Evolutionary conservation across 2,329 filamentous ascomycete species (phyloP).

Genomic region (Stachybotrys echinatus): DNA sequence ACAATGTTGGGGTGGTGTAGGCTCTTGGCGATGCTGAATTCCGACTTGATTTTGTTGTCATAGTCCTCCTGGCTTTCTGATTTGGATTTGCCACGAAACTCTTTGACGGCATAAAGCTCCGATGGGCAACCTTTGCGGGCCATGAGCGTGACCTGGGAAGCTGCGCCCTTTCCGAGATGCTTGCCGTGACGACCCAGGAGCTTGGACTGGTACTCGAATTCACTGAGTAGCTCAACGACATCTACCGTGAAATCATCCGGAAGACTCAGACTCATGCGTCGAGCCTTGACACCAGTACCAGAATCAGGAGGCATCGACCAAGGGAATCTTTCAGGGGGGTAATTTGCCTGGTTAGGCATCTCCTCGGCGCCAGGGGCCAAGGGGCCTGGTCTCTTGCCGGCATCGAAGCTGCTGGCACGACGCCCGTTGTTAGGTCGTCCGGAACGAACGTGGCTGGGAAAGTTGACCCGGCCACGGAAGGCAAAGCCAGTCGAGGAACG

Average conservation of each 20-base stretch:
- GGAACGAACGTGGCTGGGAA: conserved; percentile 26
- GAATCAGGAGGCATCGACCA: conserved; percentile 61
- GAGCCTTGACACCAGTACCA: conserved; percentile 71
- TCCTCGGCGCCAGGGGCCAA: conserved; percentile 8
- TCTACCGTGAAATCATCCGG: conserved; percentile 72
- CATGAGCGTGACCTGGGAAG: conserved; percentile 80
- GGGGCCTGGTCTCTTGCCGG: conserved; percentile 21
- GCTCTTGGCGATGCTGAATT: conserved; percentile 83
- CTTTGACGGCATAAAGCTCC: conserved; percentile 79
- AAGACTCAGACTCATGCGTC: conserved; percentile 69
- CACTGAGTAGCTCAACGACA: conserved; percentile 60
- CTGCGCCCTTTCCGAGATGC: conserved; percentile 75
- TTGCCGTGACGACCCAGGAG: conserved; percentile 68
- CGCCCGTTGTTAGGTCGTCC: conserved; percentile 17
- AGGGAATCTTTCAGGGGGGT: conserved; percentile 38
- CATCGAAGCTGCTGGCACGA: conserved; percentile 47
- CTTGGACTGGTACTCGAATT: conserved; percentile 67
- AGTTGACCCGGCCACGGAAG: conserved; percentile 42
- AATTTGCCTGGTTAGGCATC: conserved; percentile 19
- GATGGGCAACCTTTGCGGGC: conserved; percentile 57
- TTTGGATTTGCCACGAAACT: conserved; percentile 69
- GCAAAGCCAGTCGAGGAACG: conserved; percentile 46
- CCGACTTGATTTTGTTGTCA: conserved; percentile 84
- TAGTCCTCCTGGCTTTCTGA: conserved; percentile 70
- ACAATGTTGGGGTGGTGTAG: conserved; percentile 85